These are phyloP conservation scores for Spergularia marina DNA, from an alignment of 148 eudicot species.

Conservation along the genomic window DNA sequence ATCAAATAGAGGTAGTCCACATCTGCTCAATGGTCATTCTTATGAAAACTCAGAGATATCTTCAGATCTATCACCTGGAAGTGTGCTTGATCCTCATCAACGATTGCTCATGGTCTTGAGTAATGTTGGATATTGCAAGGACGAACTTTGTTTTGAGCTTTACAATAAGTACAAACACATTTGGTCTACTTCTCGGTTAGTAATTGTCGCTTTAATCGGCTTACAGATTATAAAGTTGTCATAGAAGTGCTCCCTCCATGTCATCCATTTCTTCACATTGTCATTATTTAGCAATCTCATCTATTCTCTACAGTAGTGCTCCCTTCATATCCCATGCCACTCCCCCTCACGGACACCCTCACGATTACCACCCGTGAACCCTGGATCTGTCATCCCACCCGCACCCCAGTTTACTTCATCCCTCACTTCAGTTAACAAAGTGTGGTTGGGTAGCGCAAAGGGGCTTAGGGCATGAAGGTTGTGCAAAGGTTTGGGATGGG, in stretches of 20 bases:
- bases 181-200: slow-evolving; percentile 71
- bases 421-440: no score
- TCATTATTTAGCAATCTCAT: no score
- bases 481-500: no score
- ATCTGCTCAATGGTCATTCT: slow-evolving; percentile 57
- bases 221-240: background rate
- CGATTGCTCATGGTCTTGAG: slow-evolving; percentile 91
- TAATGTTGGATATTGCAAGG: slow-evolving; percentile 94
- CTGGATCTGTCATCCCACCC: no score
- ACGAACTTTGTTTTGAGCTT: slow-evolving; percentile 77
- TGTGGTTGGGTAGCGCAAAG: no score
- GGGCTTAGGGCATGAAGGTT: no score
- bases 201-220: slow-evolving; percentile 4
- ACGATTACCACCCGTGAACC: no score
- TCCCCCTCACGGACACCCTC: no score
- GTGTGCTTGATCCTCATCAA: slow-evolving; percentile 69
- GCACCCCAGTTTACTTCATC: no score
- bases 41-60: slow-evolving; percentile 42
- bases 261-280: no score
- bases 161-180: slow-evolving; percentile 71
- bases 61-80: slow-evolving; percentile 71
- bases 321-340: no score
- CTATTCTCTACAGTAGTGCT: no score
- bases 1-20: slow-evolving; percentile 51
- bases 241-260: background rate